Base-by-base conservation (phyloP, 2,329 filamentous ascomycete genomes). In the Scolecobasidium constrictum region DNA sequence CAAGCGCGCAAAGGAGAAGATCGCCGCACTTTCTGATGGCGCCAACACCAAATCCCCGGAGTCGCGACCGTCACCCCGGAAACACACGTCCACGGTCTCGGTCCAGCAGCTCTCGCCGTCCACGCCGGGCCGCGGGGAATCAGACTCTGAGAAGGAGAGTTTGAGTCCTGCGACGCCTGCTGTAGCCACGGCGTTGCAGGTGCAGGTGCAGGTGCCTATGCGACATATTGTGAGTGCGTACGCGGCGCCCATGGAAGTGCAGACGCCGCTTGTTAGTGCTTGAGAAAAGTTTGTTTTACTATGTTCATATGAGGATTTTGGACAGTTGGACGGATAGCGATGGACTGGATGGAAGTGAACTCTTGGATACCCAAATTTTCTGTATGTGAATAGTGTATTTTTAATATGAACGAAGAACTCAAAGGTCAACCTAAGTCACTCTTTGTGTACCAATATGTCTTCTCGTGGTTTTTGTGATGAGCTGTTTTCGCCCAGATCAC, bases 1-100 rank as follows among this genome's bases (percentile, higher is more conserved):
- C 13, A 45, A 45, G 28, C 37, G 42, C 21, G 42, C 35, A 4
- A 20, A 44, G 21, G 31, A 15, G 5, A 44, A 39, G 16, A 9
- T 44, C 9, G 26, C 26, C 9, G 26, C 26, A n/a, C 26, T 31
- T 7, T 9, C 26, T 7, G 26, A 31, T 7, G 26, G 9, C n/a
- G 26, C 26, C 26, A 31, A 31, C n/a, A n/a, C 26, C n/a, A n/a
- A 7, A 9, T 9, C 26, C n/a, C 9, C 26, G 9, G 26, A 7
- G 9, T 31, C 26, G 26, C 26, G 9, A 31, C 26, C 26, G 26
- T 31, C 26, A n/a, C n/a, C 26, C 26, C n/a, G 26, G n/a, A 31
- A 31, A 31, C 26, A 31, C 26, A n/a, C 9, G n/a, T 31, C 26
- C 9, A 9, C 26, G n/a, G n/a, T 31, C 26, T 31, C 26, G n/a